These are phyloP conservation scores for Ceratobasidium sp. DNA, from an alignment of 1,284 basidiomycete species.

Conservation along the genomic window DNA sequence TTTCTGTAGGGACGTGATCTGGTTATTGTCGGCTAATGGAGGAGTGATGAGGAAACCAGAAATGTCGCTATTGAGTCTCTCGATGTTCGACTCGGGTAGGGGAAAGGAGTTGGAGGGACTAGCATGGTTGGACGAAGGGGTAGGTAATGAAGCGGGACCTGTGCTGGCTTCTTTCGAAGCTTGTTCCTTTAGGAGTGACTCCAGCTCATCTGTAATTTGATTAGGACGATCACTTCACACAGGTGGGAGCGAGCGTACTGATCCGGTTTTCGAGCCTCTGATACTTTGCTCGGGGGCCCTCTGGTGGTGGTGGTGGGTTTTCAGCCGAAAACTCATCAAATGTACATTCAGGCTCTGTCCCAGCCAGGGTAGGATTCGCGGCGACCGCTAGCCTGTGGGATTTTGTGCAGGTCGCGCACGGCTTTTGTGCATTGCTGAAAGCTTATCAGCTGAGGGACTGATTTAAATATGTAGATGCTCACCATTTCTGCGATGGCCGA, in stretches of 20 bases:
- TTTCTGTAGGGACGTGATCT: not conserved
- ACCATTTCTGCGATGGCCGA: conserved; percentile 21
- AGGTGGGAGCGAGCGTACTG: not conserved
- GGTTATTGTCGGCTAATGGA: not conserved
- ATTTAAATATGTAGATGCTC: not conserved
- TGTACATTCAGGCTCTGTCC: conserved; percentile 26
- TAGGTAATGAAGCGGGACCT: not conserved
- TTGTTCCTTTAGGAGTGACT: conserved; percentile 28
- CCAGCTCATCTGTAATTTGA: conserved; percentile 12
- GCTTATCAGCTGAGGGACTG: not conserved
- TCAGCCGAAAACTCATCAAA: conserved; percentile 29
- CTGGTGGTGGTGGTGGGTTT: conserved; percentile 23
- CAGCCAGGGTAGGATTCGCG: conserved; percentile 20
- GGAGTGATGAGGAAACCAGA: not conserved
- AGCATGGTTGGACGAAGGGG: not conserved
- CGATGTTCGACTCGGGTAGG: not conserved
- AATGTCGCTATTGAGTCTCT: conserved; percentile 2
- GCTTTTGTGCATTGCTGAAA: conserved; percentile 35
- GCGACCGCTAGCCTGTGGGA: conserved; percentile 28
- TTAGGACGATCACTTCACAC: not conserved
- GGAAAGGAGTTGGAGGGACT: not conserved
- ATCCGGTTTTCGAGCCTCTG: conserved; percentile 27
- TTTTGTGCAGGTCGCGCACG: conserved; percentile 28
- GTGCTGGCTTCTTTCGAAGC: conserved; percentile 6
- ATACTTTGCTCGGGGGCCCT: conserved; percentile 33